These are phyloP conservation scores for Ophiostoma tasmaniense DNA, from an alignment of 2,329 filamentous ascomycete species.

Conservation along the genomic window DNA sequence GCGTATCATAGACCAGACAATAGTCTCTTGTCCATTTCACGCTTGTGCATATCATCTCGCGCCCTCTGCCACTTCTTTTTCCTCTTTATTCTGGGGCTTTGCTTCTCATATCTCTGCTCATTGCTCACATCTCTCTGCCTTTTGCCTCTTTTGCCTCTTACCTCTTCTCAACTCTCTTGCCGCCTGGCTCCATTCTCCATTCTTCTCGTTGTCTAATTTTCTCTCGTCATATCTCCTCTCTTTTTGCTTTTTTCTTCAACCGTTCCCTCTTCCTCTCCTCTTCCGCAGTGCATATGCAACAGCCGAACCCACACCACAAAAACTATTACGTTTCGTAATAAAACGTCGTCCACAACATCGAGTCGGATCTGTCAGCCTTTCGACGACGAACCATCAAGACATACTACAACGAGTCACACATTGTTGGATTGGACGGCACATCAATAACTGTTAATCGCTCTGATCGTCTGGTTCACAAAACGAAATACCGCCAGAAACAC, in stretches of 20 bases:
- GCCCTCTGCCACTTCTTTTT: neutral
- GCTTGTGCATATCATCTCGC: conserved; percentile 5
- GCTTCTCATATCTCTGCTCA: neutral
- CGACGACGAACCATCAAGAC: neutral
- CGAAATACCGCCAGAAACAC: neutral
- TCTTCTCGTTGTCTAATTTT: neutral
- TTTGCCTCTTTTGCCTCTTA: neutral
- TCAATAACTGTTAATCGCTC: neutral
- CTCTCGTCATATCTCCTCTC: neutral
- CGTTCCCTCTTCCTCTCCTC: neutral
- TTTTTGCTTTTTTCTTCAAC: neutral
- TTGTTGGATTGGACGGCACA: neutral
- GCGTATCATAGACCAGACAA: conserved; percentile 7
- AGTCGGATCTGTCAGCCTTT: neutral
- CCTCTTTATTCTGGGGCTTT: conserved; percentile 7
- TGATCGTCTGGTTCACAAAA: neutral
- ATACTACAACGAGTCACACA: neutral
- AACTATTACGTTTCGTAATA: conserved; percentile 3
- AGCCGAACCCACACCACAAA: conserved; percentile 1
- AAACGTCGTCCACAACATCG: neutral
- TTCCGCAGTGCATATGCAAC: neutral
- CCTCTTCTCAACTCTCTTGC: neutral
- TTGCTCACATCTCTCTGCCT: neutral
- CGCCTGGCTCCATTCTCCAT: neutral
- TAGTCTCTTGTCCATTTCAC: conserved; percentile 3